Evolutionary conservation across 2,329 filamentous ascomycete genomes (phyloP).

Genomic region (Clathrospora elynae): DNA sequence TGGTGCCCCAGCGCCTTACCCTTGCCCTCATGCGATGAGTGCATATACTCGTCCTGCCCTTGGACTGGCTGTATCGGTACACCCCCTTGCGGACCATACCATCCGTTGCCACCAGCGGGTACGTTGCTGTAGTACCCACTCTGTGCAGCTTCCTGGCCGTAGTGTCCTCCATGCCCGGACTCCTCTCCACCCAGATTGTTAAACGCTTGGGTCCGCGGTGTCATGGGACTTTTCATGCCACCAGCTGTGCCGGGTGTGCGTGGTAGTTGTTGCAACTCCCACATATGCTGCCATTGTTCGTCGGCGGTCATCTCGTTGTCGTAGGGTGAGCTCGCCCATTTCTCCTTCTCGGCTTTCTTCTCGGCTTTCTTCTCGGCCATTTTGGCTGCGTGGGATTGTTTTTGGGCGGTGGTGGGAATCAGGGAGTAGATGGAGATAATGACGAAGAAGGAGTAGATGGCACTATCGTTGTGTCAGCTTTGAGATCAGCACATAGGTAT

Average conservation of each 20-base stretch:
- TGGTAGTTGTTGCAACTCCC: slow-evolving; percentile 49
- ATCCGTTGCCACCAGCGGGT: slow-evolving; percentile 12
- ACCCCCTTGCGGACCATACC: slow-evolving; percentile 17
- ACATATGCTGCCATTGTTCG: slow-evolving; percentile 51
- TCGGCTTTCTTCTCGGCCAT: slow-evolving; percentile 39
- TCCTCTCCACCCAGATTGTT: slow-evolving; percentile 31
- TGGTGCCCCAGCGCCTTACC: slow-evolving; percentile 6
- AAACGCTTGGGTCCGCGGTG: slow-evolving; percentile 45
- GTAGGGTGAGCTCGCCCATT: slow-evolving; percentile 36
- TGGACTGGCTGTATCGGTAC: slow-evolving; percentile 22
- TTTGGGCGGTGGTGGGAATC: slow-evolving; percentile 49
- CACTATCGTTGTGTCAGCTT: slow-evolving; percentile 48
- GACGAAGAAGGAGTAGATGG: slow-evolving; percentile 65
- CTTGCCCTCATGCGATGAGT: slow-evolving; percentile 29
- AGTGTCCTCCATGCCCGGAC: not conserved
- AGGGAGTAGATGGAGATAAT: slow-evolving; percentile 63
- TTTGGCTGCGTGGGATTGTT: slow-evolving; percentile 29
- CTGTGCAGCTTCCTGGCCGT: slow-evolving; percentile 7
- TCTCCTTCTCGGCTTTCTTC: slow-evolving; percentile 46
- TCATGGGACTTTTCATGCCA: slow-evolving; percentile 39
- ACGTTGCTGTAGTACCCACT: slow-evolving; percentile 20
- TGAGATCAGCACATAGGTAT: not conserved
- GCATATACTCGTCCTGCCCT: slow-evolving; percentile 30
- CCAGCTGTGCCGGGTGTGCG: slow-evolving; percentile 41
- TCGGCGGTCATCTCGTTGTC: slow-evolving; percentile 44